Conservation (phyloP, 306 rosid species). For the Dalbergia cultrata region DNA sequence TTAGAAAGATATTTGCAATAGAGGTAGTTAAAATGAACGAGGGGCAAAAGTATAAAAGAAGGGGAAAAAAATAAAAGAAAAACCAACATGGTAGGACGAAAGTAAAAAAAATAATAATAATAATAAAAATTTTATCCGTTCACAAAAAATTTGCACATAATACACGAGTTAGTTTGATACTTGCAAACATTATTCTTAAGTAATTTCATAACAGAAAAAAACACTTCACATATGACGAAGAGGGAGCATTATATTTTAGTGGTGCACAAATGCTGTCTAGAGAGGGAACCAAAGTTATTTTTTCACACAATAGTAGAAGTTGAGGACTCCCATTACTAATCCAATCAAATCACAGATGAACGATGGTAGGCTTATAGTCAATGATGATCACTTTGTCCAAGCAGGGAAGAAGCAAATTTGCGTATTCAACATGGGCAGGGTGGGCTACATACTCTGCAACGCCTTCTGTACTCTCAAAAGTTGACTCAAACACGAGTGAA, state of each 20-base stretch:
- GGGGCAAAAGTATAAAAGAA: too few relatives aligned
- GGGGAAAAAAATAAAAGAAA: too few relatives aligned
- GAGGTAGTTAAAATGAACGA: too few relatives aligned
- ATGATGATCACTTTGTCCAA: conserved; percentile 70
- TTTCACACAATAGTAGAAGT: neutral
- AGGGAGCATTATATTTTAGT: neutral
- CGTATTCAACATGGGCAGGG: conserved; percentile 78
- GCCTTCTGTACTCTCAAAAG: conserved; percentile 79
- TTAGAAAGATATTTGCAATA: too few relatives aligned
- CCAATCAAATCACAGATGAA: conserved; percentile 35
- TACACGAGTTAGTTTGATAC: neutral
- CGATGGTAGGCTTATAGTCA: conserved; percentile 73
- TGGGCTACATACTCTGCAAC: conserved; percentile 81
- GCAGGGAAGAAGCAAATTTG: conserved; percentile 56
- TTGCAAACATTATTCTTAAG: neutral
- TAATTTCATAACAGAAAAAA: neutral
- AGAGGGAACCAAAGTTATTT: conserved; percentile 11
- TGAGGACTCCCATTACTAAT: conserved; percentile 1
- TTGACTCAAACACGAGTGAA: conserved; percentile 89
- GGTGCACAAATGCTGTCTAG: conserved; percentile 10
- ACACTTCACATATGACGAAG: neutral
- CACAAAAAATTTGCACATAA: neutral
- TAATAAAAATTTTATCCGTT: neutral
- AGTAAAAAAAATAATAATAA: neutral
- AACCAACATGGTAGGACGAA: too few relatives aligned